phyloP scores from a whole-genome alignment of 2,329 filamentous ascomycete genomes.

The Macrophomina phaseolina region DNA sequence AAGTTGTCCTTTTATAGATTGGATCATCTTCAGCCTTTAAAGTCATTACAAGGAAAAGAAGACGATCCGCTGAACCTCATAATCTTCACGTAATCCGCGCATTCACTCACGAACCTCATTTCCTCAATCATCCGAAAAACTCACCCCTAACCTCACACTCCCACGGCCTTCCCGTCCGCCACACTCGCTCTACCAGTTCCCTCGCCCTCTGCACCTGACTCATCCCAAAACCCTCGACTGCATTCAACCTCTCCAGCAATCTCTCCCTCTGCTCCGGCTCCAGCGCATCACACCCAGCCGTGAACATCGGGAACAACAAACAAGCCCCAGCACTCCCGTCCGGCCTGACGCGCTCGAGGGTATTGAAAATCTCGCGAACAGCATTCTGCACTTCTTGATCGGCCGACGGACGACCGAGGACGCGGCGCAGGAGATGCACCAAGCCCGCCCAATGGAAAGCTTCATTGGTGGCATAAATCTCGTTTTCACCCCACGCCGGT shows the following conservation, averaged over 20 bases:
- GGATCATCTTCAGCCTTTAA: not conserved
- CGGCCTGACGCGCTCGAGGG: slow-evolving; percentile 65
- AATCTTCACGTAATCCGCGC: not conserved
- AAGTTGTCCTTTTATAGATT: no score
- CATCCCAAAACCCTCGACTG: slow-evolving; percentile 76
- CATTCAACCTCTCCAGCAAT: slow-evolving; percentile 69
- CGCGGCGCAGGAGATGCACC: slow-evolving; percentile 75
- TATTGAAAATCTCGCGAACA: slow-evolving; percentile 67
- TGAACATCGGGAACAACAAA: slow-evolving; percentile 81
- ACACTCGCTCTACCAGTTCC: slow-evolving; percentile 70
- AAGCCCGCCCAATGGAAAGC: slow-evolving; percentile 54
- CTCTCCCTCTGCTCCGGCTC: slow-evolving; percentile 61
- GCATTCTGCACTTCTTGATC: slow-evolving; percentile 68
- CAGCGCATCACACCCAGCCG: slow-evolving; percentile 75
- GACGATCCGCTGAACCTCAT: no score
- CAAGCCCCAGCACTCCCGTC: slow-evolving; percentile 77
- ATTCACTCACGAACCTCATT: slow-evolving; percentile 20
- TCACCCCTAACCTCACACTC: slow-evolving; percentile 70
- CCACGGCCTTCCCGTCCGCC: slow-evolving; percentile 71
- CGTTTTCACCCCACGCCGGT: slow-evolving; percentile 59
- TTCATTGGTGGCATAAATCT: slow-evolving; percentile 26
- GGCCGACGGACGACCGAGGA: slow-evolving; percentile 65
- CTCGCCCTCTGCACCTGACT: slow-evolving; percentile 70
- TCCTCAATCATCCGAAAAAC: slow-evolving; percentile 63
- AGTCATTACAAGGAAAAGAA: not conserved